These are phyloP conservation scores for Zalerion maritima DNA, from an alignment of 495 filamentous ascomycete species.

Conservation along the genomic window DNA sequence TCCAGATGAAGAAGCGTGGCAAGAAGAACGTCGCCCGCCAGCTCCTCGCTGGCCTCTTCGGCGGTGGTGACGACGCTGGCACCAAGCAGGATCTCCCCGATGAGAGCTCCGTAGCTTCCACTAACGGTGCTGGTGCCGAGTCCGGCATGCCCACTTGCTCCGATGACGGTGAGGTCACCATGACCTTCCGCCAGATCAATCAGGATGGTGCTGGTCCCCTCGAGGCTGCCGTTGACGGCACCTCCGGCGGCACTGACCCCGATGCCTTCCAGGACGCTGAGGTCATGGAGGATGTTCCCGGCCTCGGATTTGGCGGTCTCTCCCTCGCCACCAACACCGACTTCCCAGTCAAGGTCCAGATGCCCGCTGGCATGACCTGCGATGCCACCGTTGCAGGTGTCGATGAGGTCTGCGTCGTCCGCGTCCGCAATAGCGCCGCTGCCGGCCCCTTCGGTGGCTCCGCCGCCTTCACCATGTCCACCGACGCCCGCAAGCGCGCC, in stretches of 20 bases:
- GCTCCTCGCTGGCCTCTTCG: constrained; percentile 7
- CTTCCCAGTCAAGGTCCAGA: constrained; percentile 41
- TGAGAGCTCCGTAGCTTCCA: constrained; percentile 28
- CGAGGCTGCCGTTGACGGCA: constrained; percentile 33
- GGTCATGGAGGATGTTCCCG: constrained; percentile 44
- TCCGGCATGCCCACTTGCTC: constrained; percentile 36
- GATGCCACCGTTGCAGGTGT: constrained; percentile 35
- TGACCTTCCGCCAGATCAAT: constrained; percentile 40
- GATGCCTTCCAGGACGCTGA: constrained; percentile 37
- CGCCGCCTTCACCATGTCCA: constrained; percentile 33
- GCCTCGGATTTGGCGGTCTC: constrained; percentile 32
- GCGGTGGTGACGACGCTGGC: constrained; percentile 15
- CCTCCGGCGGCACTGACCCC: constrained; percentile 38
- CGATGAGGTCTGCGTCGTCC: constrained; percentile 41
- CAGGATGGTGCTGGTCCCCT: constrained; percentile 37
- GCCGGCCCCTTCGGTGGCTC: constrained; percentile 49
- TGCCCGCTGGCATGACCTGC: constrained; percentile 49
- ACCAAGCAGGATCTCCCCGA: constrained; percentile 20
- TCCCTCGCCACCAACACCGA: constrained; percentile 35
- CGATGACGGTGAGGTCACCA: constrained; percentile 39
- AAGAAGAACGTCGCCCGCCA: constrained; percentile 7
- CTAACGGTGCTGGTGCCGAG: constrained; percentile 24
- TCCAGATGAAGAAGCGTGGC: constrained; percentile 7
- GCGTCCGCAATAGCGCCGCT: constrained; percentile 38
- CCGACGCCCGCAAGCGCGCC: constrained; percentile 30